Conservation (phyloP, 2,329 filamentous ascomycete species). For the Aureobasidium sp. region DNA sequence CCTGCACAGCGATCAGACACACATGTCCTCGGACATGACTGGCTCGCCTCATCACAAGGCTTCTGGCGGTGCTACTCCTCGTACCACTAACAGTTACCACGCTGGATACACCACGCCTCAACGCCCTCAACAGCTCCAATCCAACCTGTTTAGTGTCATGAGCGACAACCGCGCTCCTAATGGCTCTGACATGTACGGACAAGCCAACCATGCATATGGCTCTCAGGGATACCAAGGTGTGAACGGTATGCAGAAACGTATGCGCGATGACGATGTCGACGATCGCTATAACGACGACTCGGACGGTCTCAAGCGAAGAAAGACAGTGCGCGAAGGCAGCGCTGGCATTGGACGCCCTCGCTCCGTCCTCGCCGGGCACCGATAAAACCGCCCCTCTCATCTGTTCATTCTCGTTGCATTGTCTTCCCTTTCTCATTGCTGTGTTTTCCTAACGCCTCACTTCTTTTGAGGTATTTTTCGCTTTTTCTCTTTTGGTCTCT, state of each 20-base stretch:
- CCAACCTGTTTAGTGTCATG: constrained; percentile 83
- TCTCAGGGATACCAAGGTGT: constrained; percentile 61
- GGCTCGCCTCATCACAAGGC: constrained; percentile 75
- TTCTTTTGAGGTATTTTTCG: not conserved
- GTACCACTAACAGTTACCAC: constrained; percentile 67
- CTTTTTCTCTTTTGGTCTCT: not conserved
- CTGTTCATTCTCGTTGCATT: not conserved
- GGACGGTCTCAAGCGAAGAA: constrained; percentile 58
- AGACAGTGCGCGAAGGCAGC: constrained; percentile 16
- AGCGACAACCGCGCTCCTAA: constrained; percentile 68
- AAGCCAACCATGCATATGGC: constrained; percentile 43
- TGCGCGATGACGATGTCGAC: constrained; percentile 44
- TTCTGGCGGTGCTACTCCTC: constrained; percentile 78
- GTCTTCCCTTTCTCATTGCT: not conserved
- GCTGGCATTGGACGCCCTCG: constrained; percentile 10
- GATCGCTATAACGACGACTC: constrained; percentile 56
- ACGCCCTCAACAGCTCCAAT: constrained; percentile 56
- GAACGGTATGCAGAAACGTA: constrained; percentile 17
- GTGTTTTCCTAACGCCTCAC: constrained; percentile 3
- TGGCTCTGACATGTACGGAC: constrained; percentile 49
- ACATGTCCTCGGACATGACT: constrained; percentile 75
- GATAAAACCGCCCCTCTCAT: not conserved
- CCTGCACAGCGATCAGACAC: constrained; percentile 64
- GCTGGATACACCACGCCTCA: constrained; percentile 73
- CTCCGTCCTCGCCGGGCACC: constrained; percentile 5